Conservation (phyloP, 805 yeast species). For the Teunomyces lycoperdinae region DNA sequence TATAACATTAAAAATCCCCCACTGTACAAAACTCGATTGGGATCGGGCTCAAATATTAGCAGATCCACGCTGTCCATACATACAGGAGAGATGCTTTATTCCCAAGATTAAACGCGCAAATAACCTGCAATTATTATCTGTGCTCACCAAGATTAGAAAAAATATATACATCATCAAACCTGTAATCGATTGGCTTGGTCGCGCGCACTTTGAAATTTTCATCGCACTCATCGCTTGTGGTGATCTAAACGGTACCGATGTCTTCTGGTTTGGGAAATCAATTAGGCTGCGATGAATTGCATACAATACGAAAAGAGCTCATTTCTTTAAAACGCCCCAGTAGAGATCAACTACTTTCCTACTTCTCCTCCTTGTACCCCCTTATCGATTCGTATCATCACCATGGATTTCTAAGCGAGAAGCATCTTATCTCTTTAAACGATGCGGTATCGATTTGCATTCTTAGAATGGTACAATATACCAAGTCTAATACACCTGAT, state of each 20-base stretch:
- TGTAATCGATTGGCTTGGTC: background rate
- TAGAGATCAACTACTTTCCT: background rate
- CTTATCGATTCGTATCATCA: background rate
- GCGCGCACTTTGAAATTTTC: background rate
- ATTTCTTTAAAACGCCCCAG: background rate
- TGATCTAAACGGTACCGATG: background rate
- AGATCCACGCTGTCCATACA: background rate
- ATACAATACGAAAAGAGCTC: background rate
- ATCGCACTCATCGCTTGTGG: background rate
- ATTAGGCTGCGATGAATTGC: background rate
- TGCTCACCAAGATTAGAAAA: too few species aligned
- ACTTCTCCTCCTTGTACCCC: background rate
- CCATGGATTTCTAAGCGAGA: conserved; percentile 8
- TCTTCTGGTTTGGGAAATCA: background rate
- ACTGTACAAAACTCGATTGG: background rate
- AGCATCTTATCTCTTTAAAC: conserved; percentile 12
- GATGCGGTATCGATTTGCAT: conserved; percentile 70
- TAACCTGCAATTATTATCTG: background rate
- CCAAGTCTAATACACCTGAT: conserved; percentile 8
- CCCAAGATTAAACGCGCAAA: too few species aligned
- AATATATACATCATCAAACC: background rate
- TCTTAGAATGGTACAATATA: conserved; percentile 48
- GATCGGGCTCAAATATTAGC: background rate
- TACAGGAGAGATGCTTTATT: too few species aligned
- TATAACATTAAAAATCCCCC: too few species aligned